A percentile compares a stretch with the other conserved stretches of the same genome.
Conservation (phyloP, 257 asterid species). For the Solanum gandarillasii region DNA sequence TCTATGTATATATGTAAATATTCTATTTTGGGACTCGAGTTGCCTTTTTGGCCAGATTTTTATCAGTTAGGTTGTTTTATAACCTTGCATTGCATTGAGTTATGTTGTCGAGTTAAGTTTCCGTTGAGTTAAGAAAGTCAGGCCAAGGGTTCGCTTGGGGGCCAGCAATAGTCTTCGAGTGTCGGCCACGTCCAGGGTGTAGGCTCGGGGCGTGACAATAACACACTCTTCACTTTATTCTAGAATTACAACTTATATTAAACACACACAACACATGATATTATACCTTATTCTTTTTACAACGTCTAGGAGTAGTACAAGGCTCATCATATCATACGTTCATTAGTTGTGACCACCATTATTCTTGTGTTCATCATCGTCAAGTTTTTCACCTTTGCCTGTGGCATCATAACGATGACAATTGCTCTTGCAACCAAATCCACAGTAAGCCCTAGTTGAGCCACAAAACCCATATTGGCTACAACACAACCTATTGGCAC, state of each 20-base stretch:
- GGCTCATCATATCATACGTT: background rate
- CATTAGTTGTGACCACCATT: background rate
- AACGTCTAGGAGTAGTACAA: background rate
- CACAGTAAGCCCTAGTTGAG: background rate
- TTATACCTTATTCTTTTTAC: background rate
- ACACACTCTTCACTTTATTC: background rate
- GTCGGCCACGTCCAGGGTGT: too few species aligned
- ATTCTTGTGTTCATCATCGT: background rate
- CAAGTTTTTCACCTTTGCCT: background rate
- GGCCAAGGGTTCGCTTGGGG: too few species aligned
- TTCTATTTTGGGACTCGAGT: too few species aligned
- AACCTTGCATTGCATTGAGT: too few species aligned
- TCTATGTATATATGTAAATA: too few species aligned
- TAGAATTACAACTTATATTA: background rate
- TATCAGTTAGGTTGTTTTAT: too few species aligned
- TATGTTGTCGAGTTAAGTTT: too few species aligned
- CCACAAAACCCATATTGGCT: background rate
- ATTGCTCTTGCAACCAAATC: slow-evolving; percentile 2
- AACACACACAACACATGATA: background rate
- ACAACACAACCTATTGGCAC: background rate
- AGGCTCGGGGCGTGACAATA: too few species aligned
- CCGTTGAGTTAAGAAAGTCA: too few species aligned
- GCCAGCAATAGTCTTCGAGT: too few species aligned
- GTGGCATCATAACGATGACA: background rate
- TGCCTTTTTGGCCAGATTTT: too few species aligned